phyloP scores from a whole-genome alignment of 2,329 filamentous ascomycete genomes.

The Zasmidium citrigriseum region DNA sequence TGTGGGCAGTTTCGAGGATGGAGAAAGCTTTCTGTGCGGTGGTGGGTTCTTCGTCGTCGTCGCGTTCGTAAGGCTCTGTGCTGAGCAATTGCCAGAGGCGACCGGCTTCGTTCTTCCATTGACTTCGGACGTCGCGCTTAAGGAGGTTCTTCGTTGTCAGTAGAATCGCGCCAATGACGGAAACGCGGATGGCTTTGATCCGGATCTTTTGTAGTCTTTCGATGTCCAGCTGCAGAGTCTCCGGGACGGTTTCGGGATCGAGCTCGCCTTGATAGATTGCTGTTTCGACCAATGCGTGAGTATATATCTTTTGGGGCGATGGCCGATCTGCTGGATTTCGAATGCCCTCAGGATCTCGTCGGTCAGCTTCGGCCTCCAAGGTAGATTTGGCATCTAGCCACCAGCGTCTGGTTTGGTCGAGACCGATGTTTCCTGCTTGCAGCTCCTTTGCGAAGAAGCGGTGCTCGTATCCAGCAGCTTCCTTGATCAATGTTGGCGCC shows the following conservation, averaged over 20 bases:
- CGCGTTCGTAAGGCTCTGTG: conserved; percentile 55
- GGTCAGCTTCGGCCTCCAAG: conserved; percentile 65
- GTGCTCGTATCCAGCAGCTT: conserved; percentile 73
- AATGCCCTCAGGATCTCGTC: conserved; percentile 69
- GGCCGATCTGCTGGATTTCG: conserved; percentile 64
- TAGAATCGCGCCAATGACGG: conserved; percentile 72
- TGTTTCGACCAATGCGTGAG: conserved; percentile 72
- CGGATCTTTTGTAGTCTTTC: conserved; percentile 63
- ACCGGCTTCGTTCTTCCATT: conserved; percentile 73
- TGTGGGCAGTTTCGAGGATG: conserved; percentile 51
- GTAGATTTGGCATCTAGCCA: conserved; percentile 67
- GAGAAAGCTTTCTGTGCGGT: conserved; percentile 46
- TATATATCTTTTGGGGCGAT: conserved; percentile 70
- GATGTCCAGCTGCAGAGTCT: conserved; percentile 71
- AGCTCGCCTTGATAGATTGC: conserved; percentile 67
- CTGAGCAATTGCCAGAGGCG: conserved; percentile 72
- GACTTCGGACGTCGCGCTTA: conserved; percentile 74
- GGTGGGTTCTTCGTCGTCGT: conserved; percentile 21
- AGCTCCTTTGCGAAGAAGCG: conserved; percentile 69
- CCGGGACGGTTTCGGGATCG: conserved; percentile 59
- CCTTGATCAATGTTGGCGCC: conserved; percentile 69
- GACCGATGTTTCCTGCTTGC: conserved; percentile 54
- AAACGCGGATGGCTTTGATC: conserved; percentile 62
- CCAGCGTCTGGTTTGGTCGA: conserved; percentile 63
- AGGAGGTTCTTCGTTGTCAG: conserved; percentile 81